Evolutionary conservation across 75 land plant species (phyloP), one percentile per base, ranked within the genome.

Genomic region (Gnetum montanum): DNA sequence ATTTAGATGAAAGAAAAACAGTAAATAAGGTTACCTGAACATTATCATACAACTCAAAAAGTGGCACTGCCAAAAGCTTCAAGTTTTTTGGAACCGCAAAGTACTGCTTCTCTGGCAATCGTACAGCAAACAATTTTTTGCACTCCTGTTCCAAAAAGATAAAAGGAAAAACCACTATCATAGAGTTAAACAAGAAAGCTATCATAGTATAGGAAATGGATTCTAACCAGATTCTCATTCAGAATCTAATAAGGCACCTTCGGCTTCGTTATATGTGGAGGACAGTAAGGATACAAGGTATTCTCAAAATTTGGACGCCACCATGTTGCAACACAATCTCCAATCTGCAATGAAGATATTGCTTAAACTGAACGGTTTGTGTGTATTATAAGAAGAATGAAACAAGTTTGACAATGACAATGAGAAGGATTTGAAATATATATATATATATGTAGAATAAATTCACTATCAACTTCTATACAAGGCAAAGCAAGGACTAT

Each of bases 291-390:
- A 48, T 93, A 93, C 84, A 93, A 71, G 25, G 85, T 59, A 6
- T 95, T 93, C 66, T 93, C 98, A 89, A 93, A 93, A 63, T 93
- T 93, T 34, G 98, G 98, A 54, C 98, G 77, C 98, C 98, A 93
- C 98, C 98, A 93, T n/a, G 82, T 70, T 4, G 90, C 98, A 43
- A 93, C 98, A 77, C 98, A 93, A 41, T 93, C 95, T 57, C 98
- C 98, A 58, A 93, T 85, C 98, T 93, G 82, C 58, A 63, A 25
- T 11, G 27, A 34, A 41, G n/a, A 61, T 35, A 27, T 19, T 40
- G 1, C 34, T 43, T 10, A 40, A 38, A 28, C 4, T n/a, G 24
- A n/a, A n/a, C n/a, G n/a, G n/a, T n/a, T n/a, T n/a, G n/a, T n/a
- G n/a, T n/a, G n/a, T n/a, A n/a, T n/a, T n/a, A n/a, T n/a, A n/a